Evolutionary conservation across 306 rosid genomes (phyloP).

Genomic region (Myrica gale): DNA sequence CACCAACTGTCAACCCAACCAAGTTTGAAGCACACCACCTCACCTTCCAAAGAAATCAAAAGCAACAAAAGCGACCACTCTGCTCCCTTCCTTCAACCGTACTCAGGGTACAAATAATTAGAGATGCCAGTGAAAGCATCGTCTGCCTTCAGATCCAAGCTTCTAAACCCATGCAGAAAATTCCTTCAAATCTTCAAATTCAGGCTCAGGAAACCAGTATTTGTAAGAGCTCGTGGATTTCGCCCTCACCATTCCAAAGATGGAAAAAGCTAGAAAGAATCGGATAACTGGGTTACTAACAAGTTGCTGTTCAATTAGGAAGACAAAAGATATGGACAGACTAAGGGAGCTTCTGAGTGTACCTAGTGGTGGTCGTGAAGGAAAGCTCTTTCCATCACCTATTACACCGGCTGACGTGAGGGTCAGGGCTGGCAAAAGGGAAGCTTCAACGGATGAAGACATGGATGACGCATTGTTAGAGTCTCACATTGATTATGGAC

Average conservation of each 20-base stretch:
- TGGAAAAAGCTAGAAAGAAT: slow-evolving; percentile 21
- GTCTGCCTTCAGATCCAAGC: slow-evolving; percentile 70
- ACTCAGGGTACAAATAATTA: slow-evolving; percentile 43
- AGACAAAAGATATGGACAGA: slow-evolving; percentile 27
- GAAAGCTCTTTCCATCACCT: slow-evolving; percentile 48
- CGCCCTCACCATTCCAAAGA: slow-evolving; percentile 19
- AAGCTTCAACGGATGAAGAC: slow-evolving; percentile 32
- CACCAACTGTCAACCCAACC: slow-evolving; percentile 39
- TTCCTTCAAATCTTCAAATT: slow-evolving; percentile 49
- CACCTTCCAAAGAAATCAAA: slow-evolving; percentile 27
- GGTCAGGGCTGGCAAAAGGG: slow-evolving; percentile 21
- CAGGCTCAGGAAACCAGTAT: slow-evolving; percentile 50
- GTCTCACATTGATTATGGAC: too few species aligned
- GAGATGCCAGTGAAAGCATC: slow-evolving; percentile 64
- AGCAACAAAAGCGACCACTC: slow-evolving; percentile 19
- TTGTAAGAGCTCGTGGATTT: slow-evolving; percentile 40
- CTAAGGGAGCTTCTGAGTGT: slow-evolving; percentile 29
- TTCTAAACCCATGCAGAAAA: slow-evolving; percentile 62
- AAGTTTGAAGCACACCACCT: slow-evolving; percentile 23
- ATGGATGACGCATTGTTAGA: slow-evolving; percentile 82
- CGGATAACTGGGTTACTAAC: slow-evolving; percentile 41
- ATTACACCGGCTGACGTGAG: slow-evolving; percentile 41
- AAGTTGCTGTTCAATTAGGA: slow-evolving; percentile 37
- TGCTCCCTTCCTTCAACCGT: slow-evolving; percentile 42
- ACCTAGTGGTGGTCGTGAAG: slow-evolving; percentile 21